A percentile compares a stretch with the other conserved stretches of the same genome.
These are phyloP conservation scores for Schwanniomyces sp. DNA, from an alignment of 805 yeast species.

Conservation along the genomic window DNA sequence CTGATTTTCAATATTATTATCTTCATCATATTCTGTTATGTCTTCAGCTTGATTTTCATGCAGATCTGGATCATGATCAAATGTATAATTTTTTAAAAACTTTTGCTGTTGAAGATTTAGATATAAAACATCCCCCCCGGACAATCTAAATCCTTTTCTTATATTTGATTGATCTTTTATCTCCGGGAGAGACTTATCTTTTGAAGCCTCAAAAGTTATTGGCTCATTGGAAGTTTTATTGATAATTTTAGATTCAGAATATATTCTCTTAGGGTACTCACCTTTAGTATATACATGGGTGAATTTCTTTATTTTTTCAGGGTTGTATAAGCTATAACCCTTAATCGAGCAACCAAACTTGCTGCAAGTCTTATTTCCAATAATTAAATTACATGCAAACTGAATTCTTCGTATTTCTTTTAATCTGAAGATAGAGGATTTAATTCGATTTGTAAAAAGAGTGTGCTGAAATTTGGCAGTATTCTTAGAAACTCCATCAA, in stretches of 20 bases:
- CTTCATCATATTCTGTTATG: conserved; percentile 9
- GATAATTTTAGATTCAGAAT: conserved; percentile 40
- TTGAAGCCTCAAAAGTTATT: conserved; percentile 48
- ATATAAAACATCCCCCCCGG: conserved; percentile 22
- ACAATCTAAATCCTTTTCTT: conserved; percentile 28
- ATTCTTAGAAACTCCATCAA: conserved; percentile 10
- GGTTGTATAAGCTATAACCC: conserved; percentile 66
- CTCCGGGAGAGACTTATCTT: conserved; percentile 26
- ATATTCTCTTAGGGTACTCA: conserved; percentile 53
- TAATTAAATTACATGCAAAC: conserved; percentile 59
- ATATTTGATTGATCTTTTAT: conserved; percentile 33
- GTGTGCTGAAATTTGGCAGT: conserved; percentile 25
- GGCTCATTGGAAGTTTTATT: conserved; percentile 46
- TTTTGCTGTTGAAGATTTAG: conserved; percentile 23
- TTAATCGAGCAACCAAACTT: conserved; percentile 59
- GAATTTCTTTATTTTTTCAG: conserved; percentile 51
- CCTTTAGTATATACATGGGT: conserved; percentile 55
- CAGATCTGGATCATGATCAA: conserved; percentile 27
- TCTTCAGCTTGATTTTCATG: conserved; percentile 4
- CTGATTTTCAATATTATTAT: conserved; percentile 12
- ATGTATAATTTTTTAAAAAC: conserved; percentile 30
- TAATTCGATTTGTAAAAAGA: conserved; percentile 42
- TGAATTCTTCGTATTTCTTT: conserved; percentile 64
- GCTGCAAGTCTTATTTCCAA: conserved; percentile 45
- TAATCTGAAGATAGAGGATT: conserved; percentile 49